Evolutionary conservation across 2,329 filamentous ascomycete genomes (phyloP).

Genomic region (Hortaea sp.): DNA sequence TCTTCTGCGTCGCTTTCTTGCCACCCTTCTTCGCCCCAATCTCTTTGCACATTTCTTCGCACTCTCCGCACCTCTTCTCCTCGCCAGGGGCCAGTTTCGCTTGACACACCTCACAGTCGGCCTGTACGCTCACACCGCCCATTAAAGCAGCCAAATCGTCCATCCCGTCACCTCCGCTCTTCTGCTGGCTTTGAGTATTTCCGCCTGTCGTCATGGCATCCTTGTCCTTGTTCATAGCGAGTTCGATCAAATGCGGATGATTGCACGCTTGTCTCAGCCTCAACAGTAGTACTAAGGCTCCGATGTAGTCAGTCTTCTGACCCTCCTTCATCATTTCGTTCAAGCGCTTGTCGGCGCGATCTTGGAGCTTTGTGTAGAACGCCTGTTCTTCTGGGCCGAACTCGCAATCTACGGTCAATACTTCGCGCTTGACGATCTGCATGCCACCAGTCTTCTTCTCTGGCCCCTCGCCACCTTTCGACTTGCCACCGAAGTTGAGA

Average conservation of each 20-base stretch:
- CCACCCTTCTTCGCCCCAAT: slow-evolving; percentile 37
- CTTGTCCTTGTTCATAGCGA: slow-evolving; percentile 76
- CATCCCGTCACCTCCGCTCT: slow-evolving; percentile 51
- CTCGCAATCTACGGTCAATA: slow-evolving; percentile 67
- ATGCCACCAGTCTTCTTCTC: slow-evolving; percentile 54
- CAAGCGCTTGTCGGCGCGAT: slow-evolving; percentile 75
- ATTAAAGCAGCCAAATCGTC: slow-evolving; percentile 81
- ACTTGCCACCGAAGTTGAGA: slow-evolving; percentile 64
- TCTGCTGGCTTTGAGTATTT: slow-evolving; percentile 17
- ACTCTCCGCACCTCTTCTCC: slow-evolving; percentile 57
- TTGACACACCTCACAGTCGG: slow-evolving; percentile 75
- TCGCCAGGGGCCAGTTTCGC: slow-evolving; percentile 52
- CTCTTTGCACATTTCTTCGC: slow-evolving; percentile 54
- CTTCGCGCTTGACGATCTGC: slow-evolving; percentile 83
- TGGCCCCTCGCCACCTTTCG: slow-evolving; percentile 42
- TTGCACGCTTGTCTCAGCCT: slow-evolving; percentile 89
- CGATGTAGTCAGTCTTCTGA: slow-evolving; percentile 77
- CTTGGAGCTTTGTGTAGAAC: slow-evolving; percentile 78
- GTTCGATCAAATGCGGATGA: slow-evolving; percentile 78
- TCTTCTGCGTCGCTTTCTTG: slow-evolving; percentile 15
- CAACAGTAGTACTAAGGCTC: slow-evolving; percentile 83
- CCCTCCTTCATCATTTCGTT: slow-evolving; percentile 73
- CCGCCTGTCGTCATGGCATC: slow-evolving; percentile 62
- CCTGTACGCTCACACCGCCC: slow-evolving; percentile 67
- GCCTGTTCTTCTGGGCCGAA: slow-evolving; percentile 70